Base-by-base conservation (phyloP, 768 basidiomycete genomes). In the Hygrophorus pudorinus region DNA sequence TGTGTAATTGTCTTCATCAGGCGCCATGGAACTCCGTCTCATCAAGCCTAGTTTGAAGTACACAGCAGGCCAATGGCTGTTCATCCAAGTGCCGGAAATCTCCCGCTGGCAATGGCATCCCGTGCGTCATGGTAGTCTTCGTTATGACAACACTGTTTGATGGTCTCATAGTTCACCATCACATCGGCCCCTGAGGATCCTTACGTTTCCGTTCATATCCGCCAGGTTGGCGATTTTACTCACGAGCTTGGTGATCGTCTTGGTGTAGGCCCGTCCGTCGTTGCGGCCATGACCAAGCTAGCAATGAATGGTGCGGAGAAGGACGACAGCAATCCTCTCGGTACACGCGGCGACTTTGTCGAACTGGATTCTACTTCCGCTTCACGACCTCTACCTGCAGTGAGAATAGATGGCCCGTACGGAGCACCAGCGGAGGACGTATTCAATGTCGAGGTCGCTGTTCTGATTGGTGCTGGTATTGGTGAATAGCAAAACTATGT, bases 131-230 rank as follows among this genome's bases (percentile, higher is more conserved):
- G 37, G 38, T 42, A n/a, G 42, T 31, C 35, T 18, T 27, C 31
- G 17, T 6, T 36, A 27, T 37, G 9, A 17, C 32, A 30, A 36
- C 41, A 51, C 31, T 51, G 39, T 16, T 6, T 38, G 18, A 31
- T 48, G 16, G 41, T 39, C 29, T 24, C 34, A 38, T 54, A 91
- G 85, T 93, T 94, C 65, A 92, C 90, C 31, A 93, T 93, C 65
- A 91, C 90, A 0, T 93, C 90, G 31, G 89, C 92, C 11, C 92
- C 92, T 2, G 89, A 92, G 53, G 93, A 96, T 55, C 85, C 90
- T 2, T 94, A 89, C 59, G 76, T 96, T 36, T 90, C 88, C 18
- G 62, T 94, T 42, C 92, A 96, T 61, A 84, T 97, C 55, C 86
- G 90, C 59, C 91, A 94, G 69, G 90, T 87, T 37, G 91, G 91